These are phyloP conservation scores for Filosporella fistucella DNA, from an alignment of 495 filamentous ascomycete genomes.

Conservation along the genomic window DNA sequence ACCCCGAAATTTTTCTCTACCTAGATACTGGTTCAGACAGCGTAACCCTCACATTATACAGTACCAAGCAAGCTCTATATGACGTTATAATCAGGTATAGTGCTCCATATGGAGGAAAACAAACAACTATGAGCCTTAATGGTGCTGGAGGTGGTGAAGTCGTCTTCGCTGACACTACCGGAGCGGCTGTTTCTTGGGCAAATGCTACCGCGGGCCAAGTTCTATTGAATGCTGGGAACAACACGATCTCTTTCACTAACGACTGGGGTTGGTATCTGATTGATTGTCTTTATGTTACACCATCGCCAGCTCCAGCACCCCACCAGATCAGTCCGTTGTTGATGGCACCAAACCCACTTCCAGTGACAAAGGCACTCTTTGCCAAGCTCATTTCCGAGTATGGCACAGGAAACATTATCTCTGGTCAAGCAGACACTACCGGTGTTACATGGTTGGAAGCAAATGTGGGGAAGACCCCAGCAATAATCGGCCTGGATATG, in stretches of 20 bases:
- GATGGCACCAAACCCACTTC: slow-evolving; percentile 27
- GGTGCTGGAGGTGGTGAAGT: slow-evolving; percentile 35
- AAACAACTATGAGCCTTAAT: slow-evolving; percentile 36
- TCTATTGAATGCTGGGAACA: slow-evolving; percentile 34
- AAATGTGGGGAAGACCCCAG: slow-evolving; percentile 41
- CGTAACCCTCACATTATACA: slow-evolving; percentile 33
- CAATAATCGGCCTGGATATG: slow-evolving; percentile 36
- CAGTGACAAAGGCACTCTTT: slow-evolving; percentile 27
- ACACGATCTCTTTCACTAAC: slow-evolving; percentile 37
- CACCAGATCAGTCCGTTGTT: slow-evolving; percentile 31
- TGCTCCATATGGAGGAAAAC: slow-evolving; percentile 38
- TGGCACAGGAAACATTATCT: slow-evolving; percentile 12
- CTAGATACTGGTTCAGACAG: slow-evolving; percentile 30
- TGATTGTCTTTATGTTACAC: slow-evolving; percentile 35
- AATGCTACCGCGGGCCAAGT: slow-evolving; percentile 35
- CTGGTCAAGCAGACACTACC: slow-evolving; percentile 39
- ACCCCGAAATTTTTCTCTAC: too few species aligned
- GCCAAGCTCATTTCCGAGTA: slow-evolving; percentile 26
- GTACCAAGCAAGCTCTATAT: slow-evolving; percentile 28
- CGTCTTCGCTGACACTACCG: slow-evolving; percentile 18
- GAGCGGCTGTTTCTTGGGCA: slow-evolving; percentile 23
- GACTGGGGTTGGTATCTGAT: slow-evolving; percentile 40
- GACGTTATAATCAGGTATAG: slow-evolving; percentile 34
- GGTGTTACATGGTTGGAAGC: slow-evolving; percentile 31
- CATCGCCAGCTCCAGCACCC: slow-evolving; percentile 29